Percentiles rank a stretch among this genome's conserved stretches.
phyloP scores from a whole-genome alignment of 1,284 basidiomycete species.

The Dichomitus squalens region DNA sequence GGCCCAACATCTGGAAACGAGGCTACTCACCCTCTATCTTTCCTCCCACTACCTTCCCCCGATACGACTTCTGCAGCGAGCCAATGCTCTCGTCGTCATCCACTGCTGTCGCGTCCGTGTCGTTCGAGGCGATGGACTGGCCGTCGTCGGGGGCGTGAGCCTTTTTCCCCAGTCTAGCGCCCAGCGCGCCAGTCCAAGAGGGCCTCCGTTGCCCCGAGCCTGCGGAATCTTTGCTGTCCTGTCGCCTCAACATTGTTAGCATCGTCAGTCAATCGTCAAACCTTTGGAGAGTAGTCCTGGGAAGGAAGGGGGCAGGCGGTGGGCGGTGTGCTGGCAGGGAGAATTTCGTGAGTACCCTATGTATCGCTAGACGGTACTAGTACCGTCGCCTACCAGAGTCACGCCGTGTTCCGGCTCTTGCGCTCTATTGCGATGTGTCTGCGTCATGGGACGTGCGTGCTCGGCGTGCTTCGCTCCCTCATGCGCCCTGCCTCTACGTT shows the following conservation, averaged over 20 bases:
- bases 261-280: background rate
- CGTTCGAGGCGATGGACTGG: conserved; percentile 7
- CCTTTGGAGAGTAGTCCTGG: background rate
- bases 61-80: conserved; percentile 10
- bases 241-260: conserved; percentile 11
- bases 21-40: conserved; percentile 27
- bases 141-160: conserved; percentile 3
- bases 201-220: conserved; percentile 6
- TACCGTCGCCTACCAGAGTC: conserved; percentile 14
- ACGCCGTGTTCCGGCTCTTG: conserved; percentile 23
- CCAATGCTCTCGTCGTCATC: conserved; percentile 10
- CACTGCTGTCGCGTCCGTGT: conserved; percentile 9
- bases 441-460: conserved; percentile 25
- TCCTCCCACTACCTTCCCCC: conserved; percentile 17
- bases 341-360: conserved; percentile 6
- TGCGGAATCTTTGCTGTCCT: conserved; percentile 15
- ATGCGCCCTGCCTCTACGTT: background rate
- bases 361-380: conserved; percentile 10
- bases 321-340: background rate
- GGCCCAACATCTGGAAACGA: conserved; percentile 6
- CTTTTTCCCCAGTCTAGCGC: conserved; percentile 17
- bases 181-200: conserved; percentile 21
- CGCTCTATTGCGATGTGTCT: conserved; percentile 22
- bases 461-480: background rate
- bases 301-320: conserved; percentile 2